phyloP scores from a whole-genome alignment of 1,284 basidiomycete species.

The Heterobasidion irregulare region DNA sequence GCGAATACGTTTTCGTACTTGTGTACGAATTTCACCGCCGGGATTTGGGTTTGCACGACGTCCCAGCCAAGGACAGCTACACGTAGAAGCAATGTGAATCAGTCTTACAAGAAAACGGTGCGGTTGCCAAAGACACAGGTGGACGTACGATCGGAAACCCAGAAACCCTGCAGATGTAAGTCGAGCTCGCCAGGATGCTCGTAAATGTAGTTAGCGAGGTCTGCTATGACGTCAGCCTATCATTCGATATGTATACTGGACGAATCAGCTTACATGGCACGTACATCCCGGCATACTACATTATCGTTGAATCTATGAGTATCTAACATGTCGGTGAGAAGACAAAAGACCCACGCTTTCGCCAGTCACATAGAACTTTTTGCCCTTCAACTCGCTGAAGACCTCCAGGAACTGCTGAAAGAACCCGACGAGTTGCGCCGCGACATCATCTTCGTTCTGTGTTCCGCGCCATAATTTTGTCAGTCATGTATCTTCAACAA shows the following conservation, averaged over 20 bases:
- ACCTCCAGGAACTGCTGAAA: slow-evolving; percentile 69
- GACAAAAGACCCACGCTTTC: slow-evolving; percentile 50
- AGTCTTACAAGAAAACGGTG: neutral
- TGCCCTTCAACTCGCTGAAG: slow-evolving; percentile 61
- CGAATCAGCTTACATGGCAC: slow-evolving; percentile 36
- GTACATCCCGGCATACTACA: slow-evolving; percentile 53
- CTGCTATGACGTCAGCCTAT: slow-evolving; percentile 21
- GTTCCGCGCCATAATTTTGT: slow-evolving; percentile 1
- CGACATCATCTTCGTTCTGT: slow-evolving; percentile 61
- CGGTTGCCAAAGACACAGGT: slow-evolving; percentile 5
- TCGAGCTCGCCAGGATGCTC: slow-evolving; percentile 38
- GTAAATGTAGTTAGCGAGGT: slow-evolving; percentile 62
- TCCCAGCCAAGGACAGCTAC: slow-evolving; percentile 50
- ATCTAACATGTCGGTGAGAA: neutral
- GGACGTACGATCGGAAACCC: slow-evolving; percentile 55
- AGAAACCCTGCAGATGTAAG: slow-evolving; percentile 52
- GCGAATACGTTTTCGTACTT: slow-evolving; percentile 41
- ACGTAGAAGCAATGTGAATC: slow-evolving; percentile 8
- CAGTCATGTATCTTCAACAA: slow-evolving; percentile 9
- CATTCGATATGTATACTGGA: neutral
- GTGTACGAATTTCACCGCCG: slow-evolving; percentile 54
- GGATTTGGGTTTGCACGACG: slow-evolving; percentile 52
- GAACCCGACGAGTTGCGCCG: slow-evolving; percentile 57
- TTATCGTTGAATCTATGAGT: neutral
- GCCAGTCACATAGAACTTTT: slow-evolving; percentile 60